These are phyloP conservation scores for Inosperma sp. DNA, from an alignment of 768 basidiomycete genomes.

Conservation along the genomic window DNA sequence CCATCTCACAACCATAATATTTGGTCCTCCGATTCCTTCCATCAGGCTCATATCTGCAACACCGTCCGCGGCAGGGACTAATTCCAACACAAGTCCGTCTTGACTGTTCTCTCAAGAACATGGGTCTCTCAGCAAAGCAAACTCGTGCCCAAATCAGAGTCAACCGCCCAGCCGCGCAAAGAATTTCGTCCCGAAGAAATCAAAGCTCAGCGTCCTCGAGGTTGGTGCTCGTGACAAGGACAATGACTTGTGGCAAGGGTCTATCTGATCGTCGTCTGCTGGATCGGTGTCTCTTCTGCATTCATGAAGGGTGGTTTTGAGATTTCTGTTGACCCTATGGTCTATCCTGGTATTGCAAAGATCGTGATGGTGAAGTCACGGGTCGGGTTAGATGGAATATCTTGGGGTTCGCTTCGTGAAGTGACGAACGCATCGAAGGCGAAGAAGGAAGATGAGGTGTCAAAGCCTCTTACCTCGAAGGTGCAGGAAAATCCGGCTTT, in stretches of 20 bases:
- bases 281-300: constrained; percentile 35
- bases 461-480: constrained; percentile 14
- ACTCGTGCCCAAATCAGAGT: constrained; percentile 30
- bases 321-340: constrained; percentile 62
- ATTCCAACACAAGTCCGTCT: constrained; percentile 30
- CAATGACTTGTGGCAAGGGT: constrained; percentile 39
- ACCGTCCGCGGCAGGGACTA: constrained; percentile 48
- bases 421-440: constrained; percentile 53
- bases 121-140: constrained; percentile 28
- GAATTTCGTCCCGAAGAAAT: constrained; percentile 72
- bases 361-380: constrained; percentile 67
- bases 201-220: constrained; percentile 47
- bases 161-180: constrained; percentile 28
- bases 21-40: constrained; percentile 42
- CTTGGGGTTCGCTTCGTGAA: constrained; percentile 53
- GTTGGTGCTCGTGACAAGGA: constrained; percentile 28
- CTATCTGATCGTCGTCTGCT: constrained; percentile 57
- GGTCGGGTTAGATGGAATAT: constrained; percentile 51
- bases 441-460: constrained; percentile 20
- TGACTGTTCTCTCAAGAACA: constrained; percentile 30
- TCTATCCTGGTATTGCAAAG: constrained; percentile 63
- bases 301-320: constrained; percentile 54
- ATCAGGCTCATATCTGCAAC: constrained; percentile 69
- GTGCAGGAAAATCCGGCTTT: constrained; percentile 21
- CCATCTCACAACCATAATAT: neutral